A percentile compares a stretch with the other conserved stretches of the same genome.
phyloP scores from a whole-genome alignment of 2,329 filamentous ascomycete genomes.

The Phaeosphaeria sp. region DNA sequence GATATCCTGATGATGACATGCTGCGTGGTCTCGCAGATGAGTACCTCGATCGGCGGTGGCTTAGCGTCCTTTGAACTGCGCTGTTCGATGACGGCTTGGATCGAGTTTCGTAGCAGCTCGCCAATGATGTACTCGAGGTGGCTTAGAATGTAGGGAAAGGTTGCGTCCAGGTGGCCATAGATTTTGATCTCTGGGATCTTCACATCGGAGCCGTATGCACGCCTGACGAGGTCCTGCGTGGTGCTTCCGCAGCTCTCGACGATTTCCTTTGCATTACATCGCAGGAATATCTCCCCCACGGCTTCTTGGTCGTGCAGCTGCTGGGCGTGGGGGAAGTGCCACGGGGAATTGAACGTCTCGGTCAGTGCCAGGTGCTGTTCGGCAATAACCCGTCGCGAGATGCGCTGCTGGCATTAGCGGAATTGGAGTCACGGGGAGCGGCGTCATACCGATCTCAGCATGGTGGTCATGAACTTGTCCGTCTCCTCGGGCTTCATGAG shows the following conservation, averaged over 20 bases:
- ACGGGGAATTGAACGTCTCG: slow-evolving; percentile 88
- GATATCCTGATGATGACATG: slow-evolving; percentile 97
- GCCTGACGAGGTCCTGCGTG: slow-evolving; percentile 74
- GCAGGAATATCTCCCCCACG: slow-evolving; percentile 93
- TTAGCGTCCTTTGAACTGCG: slow-evolving; percentile 56
- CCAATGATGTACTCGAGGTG: slow-evolving; percentile 98
- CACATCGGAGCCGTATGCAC: slow-evolving; percentile 74
- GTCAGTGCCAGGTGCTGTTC: slow-evolving; percentile 96
- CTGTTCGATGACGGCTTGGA: slow-evolving; percentile 87
- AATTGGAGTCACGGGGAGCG: rapidly evolving
- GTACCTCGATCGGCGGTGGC: slow-evolving; percentile 87
- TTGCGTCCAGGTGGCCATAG: slow-evolving; percentile 84
- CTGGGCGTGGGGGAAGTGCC: slow-evolving; percentile 83
- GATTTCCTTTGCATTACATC: slow-evolving; percentile 88
- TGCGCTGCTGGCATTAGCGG: slow-evolving; percentile 65
- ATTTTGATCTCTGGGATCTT: slow-evolving; percentile 81
- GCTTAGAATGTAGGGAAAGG: slow-evolving; percentile 94
- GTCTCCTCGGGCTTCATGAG: slow-evolving; percentile 81
- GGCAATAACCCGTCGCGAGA: slow-evolving; percentile 93
- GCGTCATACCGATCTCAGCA: slow-evolving; percentile 79
- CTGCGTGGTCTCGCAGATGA: slow-evolving; percentile 91
- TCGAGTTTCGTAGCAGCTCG: slow-evolving; percentile 91
- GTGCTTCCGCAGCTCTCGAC: slow-evolving; percentile 81
- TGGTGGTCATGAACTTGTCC: slow-evolving; percentile 94
- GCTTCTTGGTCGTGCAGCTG: slow-evolving; percentile 73